phyloP scores from a whole-genome alignment of 345 rosid genomes.

The Limnanthes douglasii region DNA sequence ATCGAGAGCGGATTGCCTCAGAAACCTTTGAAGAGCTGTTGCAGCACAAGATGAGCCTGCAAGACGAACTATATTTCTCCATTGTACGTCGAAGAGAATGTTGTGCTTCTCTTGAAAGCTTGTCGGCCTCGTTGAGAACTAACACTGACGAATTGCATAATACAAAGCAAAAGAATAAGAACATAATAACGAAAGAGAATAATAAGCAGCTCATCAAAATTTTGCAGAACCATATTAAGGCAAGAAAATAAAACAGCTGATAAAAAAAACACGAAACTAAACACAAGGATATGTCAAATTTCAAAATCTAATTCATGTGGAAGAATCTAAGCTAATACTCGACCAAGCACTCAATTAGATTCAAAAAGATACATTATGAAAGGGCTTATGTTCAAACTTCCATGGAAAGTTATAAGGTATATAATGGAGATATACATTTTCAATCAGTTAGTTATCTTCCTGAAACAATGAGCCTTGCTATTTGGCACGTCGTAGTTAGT shows the following conservation, averaged over 20 bases:
- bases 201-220: neutral
- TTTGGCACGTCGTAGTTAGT: no score
- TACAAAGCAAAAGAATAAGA: conserved; percentile 5
- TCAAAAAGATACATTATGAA: no score
- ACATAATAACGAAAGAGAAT: neutral
- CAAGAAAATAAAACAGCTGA: no score
- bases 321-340: no score
- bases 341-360: no score
- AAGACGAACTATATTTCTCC: conserved; percentile 92
- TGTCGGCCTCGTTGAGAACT: conserved; percentile 97
- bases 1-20: conserved; percentile 96
- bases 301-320: no score
- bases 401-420: neutral
- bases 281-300: no score
- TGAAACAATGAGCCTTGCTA: neutral
- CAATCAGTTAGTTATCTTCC: neutral
- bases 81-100: conserved; percentile 96
- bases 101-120: conserved; percentile 97
- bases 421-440: neutral
- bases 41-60: conserved; percentile 86
- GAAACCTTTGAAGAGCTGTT: conserved; percentile 93
- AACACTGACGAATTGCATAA: no score
- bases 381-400: no score
- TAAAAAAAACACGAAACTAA: no score
- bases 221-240: no score